phyloP scores from a whole-genome alignment of 1,139 yeast genomes.

The Magnusiomyces paraingens region DNA sequence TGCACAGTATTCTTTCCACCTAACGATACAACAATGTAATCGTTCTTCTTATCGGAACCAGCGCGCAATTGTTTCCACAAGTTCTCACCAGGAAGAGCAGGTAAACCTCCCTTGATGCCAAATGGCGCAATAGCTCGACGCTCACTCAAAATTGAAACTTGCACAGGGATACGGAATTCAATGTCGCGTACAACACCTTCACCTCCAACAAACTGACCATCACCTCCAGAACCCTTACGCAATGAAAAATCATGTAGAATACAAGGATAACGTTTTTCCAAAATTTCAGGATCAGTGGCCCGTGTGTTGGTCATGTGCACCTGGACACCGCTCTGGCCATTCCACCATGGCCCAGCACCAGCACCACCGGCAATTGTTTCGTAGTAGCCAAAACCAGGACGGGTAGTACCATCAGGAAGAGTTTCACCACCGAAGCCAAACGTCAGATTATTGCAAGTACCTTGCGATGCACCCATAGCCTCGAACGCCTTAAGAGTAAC shows the following conservation, averaged over 20 bases:
- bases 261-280: slow-evolving; percentile 62
- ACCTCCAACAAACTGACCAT: slow-evolving; percentile 51
- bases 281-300: slow-evolving; percentile 62
- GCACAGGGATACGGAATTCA: slow-evolving; percentile 50
- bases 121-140: slow-evolving; percentile 55
- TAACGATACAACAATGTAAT: slow-evolving; percentile 35
- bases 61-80: slow-evolving; percentile 38
- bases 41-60: slow-evolving; percentile 23
- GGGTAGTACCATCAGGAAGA: slow-evolving; percentile 24
- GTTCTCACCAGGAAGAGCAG: slow-evolving; percentile 56
- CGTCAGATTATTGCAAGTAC: slow-evolving; percentile 67
- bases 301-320: slow-evolving; percentile 68
- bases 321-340: slow-evolving; percentile 59
- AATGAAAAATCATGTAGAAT: slow-evolving; percentile 50
- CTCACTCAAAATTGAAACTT: slow-evolving; percentile 55
- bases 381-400: slow-evolving; percentile 59
- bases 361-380: slow-evolving; percentile 71
- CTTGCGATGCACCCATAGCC: slow-evolving; percentile 75
- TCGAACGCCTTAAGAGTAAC: slow-evolving; percentile 68
- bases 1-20: slow-evolving; percentile 54
- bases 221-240: slow-evolving; percentile 52
- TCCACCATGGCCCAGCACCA: slow-evolving; percentile 62
- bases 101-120: slow-evolving; percentile 54
- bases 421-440: slow-evolving; percentile 48
- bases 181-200: slow-evolving; percentile 58